These are phyloP conservation scores for Phytophthora colocasiae DNA, from an alignment of 352 stramenopile genomes.

Conservation along the genomic window DNA sequence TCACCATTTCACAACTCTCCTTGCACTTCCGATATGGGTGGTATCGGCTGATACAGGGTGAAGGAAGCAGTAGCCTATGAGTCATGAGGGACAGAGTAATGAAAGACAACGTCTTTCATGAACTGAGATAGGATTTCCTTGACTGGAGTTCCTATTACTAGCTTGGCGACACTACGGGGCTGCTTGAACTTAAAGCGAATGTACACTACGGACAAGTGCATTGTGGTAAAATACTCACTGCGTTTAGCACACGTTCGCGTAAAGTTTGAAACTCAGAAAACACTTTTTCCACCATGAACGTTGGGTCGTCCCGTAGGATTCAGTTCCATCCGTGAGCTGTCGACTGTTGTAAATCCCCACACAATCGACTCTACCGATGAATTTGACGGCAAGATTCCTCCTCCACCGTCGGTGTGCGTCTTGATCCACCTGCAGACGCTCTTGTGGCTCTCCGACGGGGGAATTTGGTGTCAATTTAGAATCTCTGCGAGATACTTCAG, in stretches of 20 bases:
- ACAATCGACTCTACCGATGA: background rate
- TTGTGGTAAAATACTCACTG: background rate
- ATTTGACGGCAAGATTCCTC: background rate
- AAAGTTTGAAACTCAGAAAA: constrained; percentile 2
- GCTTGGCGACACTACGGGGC: background rate
- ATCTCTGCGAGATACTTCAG: no score
- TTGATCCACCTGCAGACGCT: background rate
- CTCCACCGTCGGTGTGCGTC: background rate
- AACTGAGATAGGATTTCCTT: background rate
- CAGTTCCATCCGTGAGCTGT: background rate
- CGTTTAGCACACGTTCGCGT: background rate
- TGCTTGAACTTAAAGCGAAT: background rate
- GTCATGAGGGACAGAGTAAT: no score
- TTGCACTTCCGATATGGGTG: background rate
- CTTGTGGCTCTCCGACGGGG: background rate
- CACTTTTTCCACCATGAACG: background rate
- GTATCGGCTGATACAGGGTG: constrained; percentile 1
- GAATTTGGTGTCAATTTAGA: background rate
- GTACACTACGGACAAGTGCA: background rate
- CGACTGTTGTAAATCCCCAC: background rate
- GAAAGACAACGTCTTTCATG: background rate
- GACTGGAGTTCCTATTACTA: background rate
- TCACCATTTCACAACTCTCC: constrained; percentile 8
- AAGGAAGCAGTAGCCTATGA: no score
- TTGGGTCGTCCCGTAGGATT: background rate